Conservation (phyloP, 805 yeast species). For the Wickerhamiella spandovensis region DNA sequence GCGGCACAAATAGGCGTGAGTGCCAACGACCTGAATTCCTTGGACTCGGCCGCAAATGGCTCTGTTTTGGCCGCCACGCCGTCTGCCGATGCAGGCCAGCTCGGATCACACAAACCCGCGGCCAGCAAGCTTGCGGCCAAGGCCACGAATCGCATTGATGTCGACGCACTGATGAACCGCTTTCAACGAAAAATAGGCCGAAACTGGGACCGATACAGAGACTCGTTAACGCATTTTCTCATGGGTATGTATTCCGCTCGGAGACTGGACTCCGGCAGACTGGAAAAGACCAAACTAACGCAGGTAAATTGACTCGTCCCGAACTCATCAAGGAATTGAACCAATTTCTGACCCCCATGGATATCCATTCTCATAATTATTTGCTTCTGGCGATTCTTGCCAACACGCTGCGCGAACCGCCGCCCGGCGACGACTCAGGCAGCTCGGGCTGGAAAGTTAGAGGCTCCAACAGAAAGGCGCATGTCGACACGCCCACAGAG, state of each 20-base stretch:
- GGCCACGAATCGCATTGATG: slow-evolving; percentile 22
- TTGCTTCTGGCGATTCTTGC: slow-evolving; percentile 69
- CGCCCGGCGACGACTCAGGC: slow-evolving; percentile 36
- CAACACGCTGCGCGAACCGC: slow-evolving; percentile 66
- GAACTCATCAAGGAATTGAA: slow-evolving; percentile 54
- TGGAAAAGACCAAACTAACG: not conserved
- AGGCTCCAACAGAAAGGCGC: slow-evolving; percentile 34
- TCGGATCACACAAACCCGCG: not conserved
- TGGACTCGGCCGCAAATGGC: too few relatives aligned
- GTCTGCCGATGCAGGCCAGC: not conserved
- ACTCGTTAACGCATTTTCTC: slow-evolving; percentile 58
- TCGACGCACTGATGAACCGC: slow-evolving; percentile 55
- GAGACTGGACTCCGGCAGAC: too few relatives aligned
- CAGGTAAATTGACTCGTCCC: slow-evolving; percentile 63
- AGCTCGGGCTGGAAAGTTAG: slow-evolving; percentile 27
- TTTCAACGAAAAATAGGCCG: slow-evolving; percentile 62
- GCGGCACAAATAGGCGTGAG: not conserved
- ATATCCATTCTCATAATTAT: slow-evolving; percentile 64
- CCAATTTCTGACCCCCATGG: slow-evolving; percentile 37
- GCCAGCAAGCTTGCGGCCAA: not conserved
- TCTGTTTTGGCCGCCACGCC: too few relatives aligned
- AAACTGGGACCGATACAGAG: slow-evolving; percentile 80
- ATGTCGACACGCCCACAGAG: slow-evolving; percentile 43
- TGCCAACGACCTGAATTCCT: too few relatives aligned
- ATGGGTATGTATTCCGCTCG: slow-evolving; percentile 13